Conservation (phyloP, 208 protist species). For the Naegleria lovaniensis region DNA sequence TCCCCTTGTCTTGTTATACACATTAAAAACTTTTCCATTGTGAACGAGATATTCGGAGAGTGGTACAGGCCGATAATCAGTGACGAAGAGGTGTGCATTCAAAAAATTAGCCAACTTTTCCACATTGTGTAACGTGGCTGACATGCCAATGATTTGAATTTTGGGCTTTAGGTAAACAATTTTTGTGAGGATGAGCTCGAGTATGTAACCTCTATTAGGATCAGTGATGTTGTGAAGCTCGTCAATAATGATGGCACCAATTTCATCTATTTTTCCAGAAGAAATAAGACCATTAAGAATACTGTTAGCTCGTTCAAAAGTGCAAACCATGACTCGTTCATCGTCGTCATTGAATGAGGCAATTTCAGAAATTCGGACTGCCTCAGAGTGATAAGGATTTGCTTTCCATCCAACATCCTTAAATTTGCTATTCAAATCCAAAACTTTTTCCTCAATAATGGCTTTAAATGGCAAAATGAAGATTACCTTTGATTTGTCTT, state of each 20-base stretch:
- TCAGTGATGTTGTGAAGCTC: constrained; percentile 63
- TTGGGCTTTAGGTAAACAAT: constrained; percentile 30
- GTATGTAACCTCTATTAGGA: constrained; percentile 41
- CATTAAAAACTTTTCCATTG: neutral
- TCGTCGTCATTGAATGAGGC: constrained; percentile 24
- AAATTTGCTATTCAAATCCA: constrained; percentile 18
- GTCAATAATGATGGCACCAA: constrained; percentile 58
- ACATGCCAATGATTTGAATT: constrained; percentile 55
- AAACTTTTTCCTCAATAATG: constrained; percentile 50
- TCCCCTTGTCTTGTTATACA: neutral
- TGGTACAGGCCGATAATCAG: constrained; percentile 43
- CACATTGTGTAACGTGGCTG: constrained; percentile 52
- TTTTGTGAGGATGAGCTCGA: constrained; percentile 58
- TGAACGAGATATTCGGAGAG: constrained; percentile 26
- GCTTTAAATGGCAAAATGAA: constrained; percentile 57
- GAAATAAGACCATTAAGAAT: constrained; percentile 45
- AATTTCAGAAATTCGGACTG: constrained; percentile 9
- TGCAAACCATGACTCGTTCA: constrained; percentile 45
- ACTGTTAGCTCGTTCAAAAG: constrained; percentile 54
- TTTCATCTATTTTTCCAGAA: constrained; percentile 37
- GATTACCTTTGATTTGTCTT: constrained; percentile 20
- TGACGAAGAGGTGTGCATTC: constrained; percentile 39
- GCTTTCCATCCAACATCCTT: constrained; percentile 36
- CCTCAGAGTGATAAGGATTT: constrained; percentile 28
- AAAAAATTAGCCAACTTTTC: constrained; percentile 44